Percentiles rank a stretch among this genome's conserved stretches.
Conservation (phyloP, 768 basidiomycete genomes). For the Panaeolus papilionaceus region DNA sequence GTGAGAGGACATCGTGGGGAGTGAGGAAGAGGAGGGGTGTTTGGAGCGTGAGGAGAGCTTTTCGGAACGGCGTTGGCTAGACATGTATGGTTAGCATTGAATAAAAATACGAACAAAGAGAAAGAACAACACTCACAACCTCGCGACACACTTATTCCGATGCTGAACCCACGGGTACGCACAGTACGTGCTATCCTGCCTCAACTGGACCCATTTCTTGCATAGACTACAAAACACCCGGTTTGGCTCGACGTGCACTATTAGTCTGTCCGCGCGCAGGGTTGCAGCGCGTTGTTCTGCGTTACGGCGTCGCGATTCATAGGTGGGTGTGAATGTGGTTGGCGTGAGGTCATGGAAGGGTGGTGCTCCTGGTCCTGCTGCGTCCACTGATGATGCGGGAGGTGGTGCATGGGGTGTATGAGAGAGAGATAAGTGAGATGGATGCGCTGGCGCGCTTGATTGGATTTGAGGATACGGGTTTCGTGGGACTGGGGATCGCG, state of each 20-base stretch:
- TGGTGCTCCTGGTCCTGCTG: constrained; percentile 1
- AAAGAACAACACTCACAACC: constrained; percentile 57
- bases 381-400: constrained; percentile 13
- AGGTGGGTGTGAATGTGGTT: constrained; percentile 57
- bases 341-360: constrained; percentile 64
- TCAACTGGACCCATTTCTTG: constrained; percentile 82
- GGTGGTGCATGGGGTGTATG: constrained; percentile 16
- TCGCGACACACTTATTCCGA: constrained; percentile 73
- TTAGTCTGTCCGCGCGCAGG: constrained; percentile 67
- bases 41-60: background rate
- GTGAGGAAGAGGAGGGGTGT: background rate
- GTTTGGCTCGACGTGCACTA: constrained; percentile 75
- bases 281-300: constrained; percentile 82
- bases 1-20: too few relatives aligned
- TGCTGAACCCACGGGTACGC: constrained; percentile 87
- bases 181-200: constrained; percentile 81
- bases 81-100: background rate
- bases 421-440: background rate
- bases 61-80: background rate
- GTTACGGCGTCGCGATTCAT: constrained; percentile 75
- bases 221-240: constrained; percentile 78
- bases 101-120: background rate
- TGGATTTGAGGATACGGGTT: constrained; percentile 17
- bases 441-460: constrained; percentile 13
- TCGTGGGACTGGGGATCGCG: constrained; percentile 4